Evolutionary conservation across 75 land plant genomes (phyloP).

Genomic region (Pseudotsuga menziesii): DNA sequence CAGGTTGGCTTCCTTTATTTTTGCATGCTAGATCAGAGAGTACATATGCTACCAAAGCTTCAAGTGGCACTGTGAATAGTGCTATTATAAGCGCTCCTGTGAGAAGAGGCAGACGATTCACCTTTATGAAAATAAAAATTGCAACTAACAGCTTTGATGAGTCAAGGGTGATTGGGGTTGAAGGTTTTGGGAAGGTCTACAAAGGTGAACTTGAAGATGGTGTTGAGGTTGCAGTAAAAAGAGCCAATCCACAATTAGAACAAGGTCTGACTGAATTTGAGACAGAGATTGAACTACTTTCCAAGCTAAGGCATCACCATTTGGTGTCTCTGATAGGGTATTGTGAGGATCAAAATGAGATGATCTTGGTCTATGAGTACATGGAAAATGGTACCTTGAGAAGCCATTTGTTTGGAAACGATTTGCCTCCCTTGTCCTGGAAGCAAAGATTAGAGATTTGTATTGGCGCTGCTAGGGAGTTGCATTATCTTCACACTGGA

Average conservation of each 20-base stretch:
- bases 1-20: slow-evolving; percentile 49
- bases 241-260: slow-evolving; percentile 39
- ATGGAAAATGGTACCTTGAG: slow-evolving; percentile 74
- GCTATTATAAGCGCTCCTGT: no score
- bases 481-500: slow-evolving; percentile 81
- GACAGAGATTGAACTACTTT: slow-evolving; percentile 53
- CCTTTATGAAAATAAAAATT: slow-evolving; percentile 41
- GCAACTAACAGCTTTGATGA: slow-evolving; percentile 64
- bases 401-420: slow-evolving; percentile 61
- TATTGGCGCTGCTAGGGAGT: slow-evolving; percentile 69
- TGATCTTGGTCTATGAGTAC: slow-evolving; percentile 77
- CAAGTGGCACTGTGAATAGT: slow-evolving; percentile 7
- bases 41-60: slow-evolving; percentile 6
- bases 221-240: slow-evolving; percentile 41
- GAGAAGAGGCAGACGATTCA: slow-evolving; percentile 47
- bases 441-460: slow-evolving; percentile 74
- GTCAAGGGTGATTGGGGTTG: slow-evolving; percentile 39
- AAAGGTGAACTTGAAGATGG: slow-evolving; percentile 40
- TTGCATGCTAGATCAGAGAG: slow-evolving; percentile 21
- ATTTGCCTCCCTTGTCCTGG: slow-evolving; percentile 50
- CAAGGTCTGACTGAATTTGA: slow-evolving; percentile 51
- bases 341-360: slow-evolving; percentile 68
- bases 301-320: slow-evolving; percentile 49
- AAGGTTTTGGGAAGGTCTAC: slow-evolving; percentile 70
- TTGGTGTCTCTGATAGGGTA: slow-evolving; percentile 53